Percentiles rank a stretch among this genome's conserved stretches.
Evolutionary conservation across 1,284 basidiomycete genomes (phyloP).

Genomic region (Sanghuangporus baumii): DNA sequence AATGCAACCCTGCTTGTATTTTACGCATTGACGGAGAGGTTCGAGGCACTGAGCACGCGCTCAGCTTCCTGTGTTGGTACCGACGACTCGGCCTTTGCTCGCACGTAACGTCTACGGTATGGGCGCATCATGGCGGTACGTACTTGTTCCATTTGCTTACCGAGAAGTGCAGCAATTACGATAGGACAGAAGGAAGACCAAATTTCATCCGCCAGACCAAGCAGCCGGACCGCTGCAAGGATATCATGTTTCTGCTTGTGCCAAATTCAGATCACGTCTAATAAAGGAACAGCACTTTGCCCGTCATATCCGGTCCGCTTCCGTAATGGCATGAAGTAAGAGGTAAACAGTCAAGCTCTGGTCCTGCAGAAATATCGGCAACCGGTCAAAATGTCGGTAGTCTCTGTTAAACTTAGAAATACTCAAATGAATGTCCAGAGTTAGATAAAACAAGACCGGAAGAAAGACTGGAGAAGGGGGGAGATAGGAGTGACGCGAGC

Average conservation of each 20-base stretch:
- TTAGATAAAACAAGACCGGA: too few species aligned
- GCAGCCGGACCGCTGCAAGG: neutral
- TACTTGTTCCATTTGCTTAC: neutral
- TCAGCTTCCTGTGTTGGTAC: neutral
- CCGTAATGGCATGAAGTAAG: neutral
- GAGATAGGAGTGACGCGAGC: neutral
- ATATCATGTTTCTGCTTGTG: neutral
- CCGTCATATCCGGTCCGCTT: neutral
- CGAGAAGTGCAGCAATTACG: neutral
- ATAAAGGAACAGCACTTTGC: neutral
- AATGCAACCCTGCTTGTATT: neutral
- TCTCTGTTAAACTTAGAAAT: too few species aligned
- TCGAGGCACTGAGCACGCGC: neutral
- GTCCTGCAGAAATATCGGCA: too few species aligned
- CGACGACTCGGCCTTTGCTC: neutral
- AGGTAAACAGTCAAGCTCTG: too few species aligned
- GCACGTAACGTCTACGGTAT: neutral
- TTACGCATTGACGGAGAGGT: neutral
- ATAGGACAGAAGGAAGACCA: neutral
- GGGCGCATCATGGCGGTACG: neutral
- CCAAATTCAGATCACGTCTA: neutral
- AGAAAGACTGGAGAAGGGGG: too few species aligned
- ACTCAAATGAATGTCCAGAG: too few species aligned
- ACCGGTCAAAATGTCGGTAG: too few species aligned
- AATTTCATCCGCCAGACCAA: neutral